Percentiles rank a stretch among this genome's conserved stretches.
phyloP scores from a whole-genome alignment of 129 eudicot species.

The Centaurea solstitialis region DNA sequence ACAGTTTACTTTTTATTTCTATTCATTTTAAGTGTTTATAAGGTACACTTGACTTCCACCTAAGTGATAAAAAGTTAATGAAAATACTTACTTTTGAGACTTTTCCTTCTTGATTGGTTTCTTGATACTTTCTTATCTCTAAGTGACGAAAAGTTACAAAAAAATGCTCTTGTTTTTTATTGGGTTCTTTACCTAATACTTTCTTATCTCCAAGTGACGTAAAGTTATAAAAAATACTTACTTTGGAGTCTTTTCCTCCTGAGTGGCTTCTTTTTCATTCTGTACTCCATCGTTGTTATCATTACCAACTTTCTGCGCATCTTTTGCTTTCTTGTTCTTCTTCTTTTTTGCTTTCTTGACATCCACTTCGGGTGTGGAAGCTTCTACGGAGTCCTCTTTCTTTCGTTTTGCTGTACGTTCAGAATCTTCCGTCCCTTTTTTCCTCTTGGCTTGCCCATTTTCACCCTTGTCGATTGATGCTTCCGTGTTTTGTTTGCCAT shows the following conservation, averaged over 20 bases:
- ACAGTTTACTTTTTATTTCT: not conserved
- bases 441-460: slow-evolving; percentile 37
- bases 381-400: slow-evolving; percentile 51
- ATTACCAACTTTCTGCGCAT: slow-evolving; percentile 29
- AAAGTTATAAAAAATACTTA: slow-evolving; percentile 21
- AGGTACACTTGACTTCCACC: not conserved
- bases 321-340: slow-evolving; percentile 60
- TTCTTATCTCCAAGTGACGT: not conserved
- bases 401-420: slow-evolving; percentile 54
- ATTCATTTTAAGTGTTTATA: not conserved
- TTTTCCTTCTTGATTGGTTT: slow-evolving; percentile 34
- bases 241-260: slow-evolving; percentile 42
- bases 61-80: not conserved
- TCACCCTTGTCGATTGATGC: slow-evolving; percentile 23
- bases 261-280: slow-evolving; percentile 29
- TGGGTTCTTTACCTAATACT: not conserved
- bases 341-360: slow-evolving; percentile 56
- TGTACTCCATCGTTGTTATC: slow-evolving; percentile 5
- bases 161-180: not conserved
- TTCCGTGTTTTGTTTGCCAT: slow-evolving; percentile 29
- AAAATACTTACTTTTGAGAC: slow-evolving; percentile 42
- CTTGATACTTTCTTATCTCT: not conserved
- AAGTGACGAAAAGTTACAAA: not conserved
- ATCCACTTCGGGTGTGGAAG: slow-evolving; percentile 29
- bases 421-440: slow-evolving; percentile 37